Conservation (phyloP, 257 asterid genomes). For the Ligustrum vulgare region DNA sequence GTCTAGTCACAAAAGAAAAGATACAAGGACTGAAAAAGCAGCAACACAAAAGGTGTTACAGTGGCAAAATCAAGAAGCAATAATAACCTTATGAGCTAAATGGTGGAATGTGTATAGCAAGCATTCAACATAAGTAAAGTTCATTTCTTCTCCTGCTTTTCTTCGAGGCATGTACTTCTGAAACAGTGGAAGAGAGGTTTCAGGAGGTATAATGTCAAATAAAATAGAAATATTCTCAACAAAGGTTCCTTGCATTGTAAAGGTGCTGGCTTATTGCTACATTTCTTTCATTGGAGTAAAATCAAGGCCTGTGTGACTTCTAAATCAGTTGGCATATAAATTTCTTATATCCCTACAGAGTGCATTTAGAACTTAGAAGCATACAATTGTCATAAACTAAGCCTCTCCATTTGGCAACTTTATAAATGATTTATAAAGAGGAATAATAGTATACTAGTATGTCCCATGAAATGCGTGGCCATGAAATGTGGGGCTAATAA, state of each 20-base stretch:
- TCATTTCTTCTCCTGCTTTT: constrained; percentile 85
- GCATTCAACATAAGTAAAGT: constrained; percentile 88
- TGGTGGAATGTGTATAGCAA: constrained; percentile 84
- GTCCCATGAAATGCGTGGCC: too few relatives aligned
- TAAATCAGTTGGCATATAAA: neutral
- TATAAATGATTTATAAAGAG: too few relatives aligned
- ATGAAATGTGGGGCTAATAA: too few relatives aligned
- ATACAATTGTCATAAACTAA: neutral
- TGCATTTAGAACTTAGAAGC: neutral
- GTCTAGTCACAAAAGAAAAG: constrained; percentile 30
- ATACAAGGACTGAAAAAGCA: constrained; percentile 18
- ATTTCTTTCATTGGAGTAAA: neutral
- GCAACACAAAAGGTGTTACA: constrained; percentile 18
- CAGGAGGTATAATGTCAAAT: neutral
- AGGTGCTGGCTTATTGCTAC: neutral
- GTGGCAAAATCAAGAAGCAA: constrained; percentile 21
- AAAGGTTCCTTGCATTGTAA: constrained; percentile 9
- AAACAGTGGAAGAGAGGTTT: constrained; percentile 26
- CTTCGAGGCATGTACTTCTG: constrained; percentile 86
- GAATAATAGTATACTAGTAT: too few relatives aligned
- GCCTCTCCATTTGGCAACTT: too few relatives aligned
- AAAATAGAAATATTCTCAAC: constrained; percentile 10
- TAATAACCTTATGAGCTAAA: constrained; percentile 75
- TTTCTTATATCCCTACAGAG: constrained; percentile 1
- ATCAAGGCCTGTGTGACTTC: neutral